Percentiles rank a stretch among this genome's conserved stretches.
Evolutionary conservation across 1,139 yeast species (phyloP).

Genomic region (Kurtzmaniella quercitrusa): DNA sequence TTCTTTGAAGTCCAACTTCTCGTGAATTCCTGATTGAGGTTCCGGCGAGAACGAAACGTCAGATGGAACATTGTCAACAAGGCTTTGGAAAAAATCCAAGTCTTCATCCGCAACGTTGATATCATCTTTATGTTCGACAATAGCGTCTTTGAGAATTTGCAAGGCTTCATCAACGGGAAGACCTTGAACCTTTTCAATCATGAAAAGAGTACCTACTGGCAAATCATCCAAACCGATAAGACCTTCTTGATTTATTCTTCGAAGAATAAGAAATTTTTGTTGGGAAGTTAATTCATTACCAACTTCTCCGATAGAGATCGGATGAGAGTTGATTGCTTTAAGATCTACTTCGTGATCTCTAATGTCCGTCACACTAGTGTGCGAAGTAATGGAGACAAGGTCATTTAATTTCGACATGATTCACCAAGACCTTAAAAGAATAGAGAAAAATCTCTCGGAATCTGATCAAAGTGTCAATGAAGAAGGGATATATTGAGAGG

Average conservation of each 20-base stretch:
- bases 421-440: background rate
- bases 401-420: background rate
- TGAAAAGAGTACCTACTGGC: constrained; percentile 23
- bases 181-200: constrained; percentile 26
- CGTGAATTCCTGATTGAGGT: background rate
- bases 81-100: constrained; percentile 12
- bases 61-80: constrained; percentile 19
- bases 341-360: constrained; percentile 18
- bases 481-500: background rate
- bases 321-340: constrained; percentile 18
- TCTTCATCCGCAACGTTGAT: constrained; percentile 17
- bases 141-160: constrained; percentile 15
- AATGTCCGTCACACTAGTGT: background rate
- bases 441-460: background rate
- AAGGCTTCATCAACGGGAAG: constrained; percentile 20
- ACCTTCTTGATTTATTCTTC: constrained; percentile 24
- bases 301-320: constrained; percentile 23
- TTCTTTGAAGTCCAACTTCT: background rate
- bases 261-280: constrained; percentile 26
- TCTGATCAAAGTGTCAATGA: background rate
- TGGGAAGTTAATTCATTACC: constrained; percentile 20
- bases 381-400: background rate
- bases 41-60: constrained; percentile 1
- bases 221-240: constrained; percentile 22
- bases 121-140: constrained; percentile 18